phyloP scores from a whole-genome alignment of 495 filamentous ascomycete genomes.

The Neurospora sp. region DNA sequence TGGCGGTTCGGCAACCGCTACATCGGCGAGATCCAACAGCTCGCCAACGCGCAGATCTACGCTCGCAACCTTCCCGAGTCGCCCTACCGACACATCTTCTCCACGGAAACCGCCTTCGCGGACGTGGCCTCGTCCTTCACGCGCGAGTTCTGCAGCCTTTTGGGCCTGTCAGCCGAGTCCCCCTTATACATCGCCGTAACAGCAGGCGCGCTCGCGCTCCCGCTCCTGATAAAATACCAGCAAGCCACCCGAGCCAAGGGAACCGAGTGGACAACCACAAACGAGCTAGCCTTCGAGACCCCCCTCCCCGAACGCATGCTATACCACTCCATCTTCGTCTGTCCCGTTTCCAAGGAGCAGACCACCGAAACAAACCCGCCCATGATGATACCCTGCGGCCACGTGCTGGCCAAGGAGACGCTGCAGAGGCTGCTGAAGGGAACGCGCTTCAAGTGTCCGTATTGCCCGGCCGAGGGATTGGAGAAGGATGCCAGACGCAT shows the following conservation, averaged over 20 bases:
- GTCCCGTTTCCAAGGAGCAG: slow-evolving; percentile 92
- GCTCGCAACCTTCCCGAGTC: slow-evolving; percentile 53
- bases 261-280: slow-evolving; percentile 86
- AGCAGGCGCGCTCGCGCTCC: slow-evolving; percentile 83
- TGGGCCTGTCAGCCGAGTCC: slow-evolving; percentile 77
- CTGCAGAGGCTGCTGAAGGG: slow-evolving; percentile 69
- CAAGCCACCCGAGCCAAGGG: slow-evolving; percentile 74
- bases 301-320: slow-evolving; percentile 75
- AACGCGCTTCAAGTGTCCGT: slow-evolving; percentile 83
- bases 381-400: slow-evolving; percentile 96
- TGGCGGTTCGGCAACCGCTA: slow-evolving; percentile 49
- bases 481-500: slow-evolving; percentile 68
- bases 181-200: slow-evolving; percentile 87
- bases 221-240: slow-evolving; percentile 70
- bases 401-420: slow-evolving; percentile 82
- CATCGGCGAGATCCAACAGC: slow-evolving; percentile 60
- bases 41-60: slow-evolving; percentile 69
- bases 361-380: slow-evolving; percentile 88
- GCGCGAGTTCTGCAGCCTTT: slow-evolving; percentile 84
- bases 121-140: slow-evolving; percentile 80
- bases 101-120: slow-evolving; percentile 61
- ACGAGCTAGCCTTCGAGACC: slow-evolving; percentile 90
- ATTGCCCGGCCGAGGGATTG: slow-evolving; percentile 80
- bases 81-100: slow-evolving; percentile 69
- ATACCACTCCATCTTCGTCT: slow-evolving; percentile 96